phyloP scores from a whole-genome alignment of 495 filamentous ascomycete species.

The Tuber aestivum region DNA sequence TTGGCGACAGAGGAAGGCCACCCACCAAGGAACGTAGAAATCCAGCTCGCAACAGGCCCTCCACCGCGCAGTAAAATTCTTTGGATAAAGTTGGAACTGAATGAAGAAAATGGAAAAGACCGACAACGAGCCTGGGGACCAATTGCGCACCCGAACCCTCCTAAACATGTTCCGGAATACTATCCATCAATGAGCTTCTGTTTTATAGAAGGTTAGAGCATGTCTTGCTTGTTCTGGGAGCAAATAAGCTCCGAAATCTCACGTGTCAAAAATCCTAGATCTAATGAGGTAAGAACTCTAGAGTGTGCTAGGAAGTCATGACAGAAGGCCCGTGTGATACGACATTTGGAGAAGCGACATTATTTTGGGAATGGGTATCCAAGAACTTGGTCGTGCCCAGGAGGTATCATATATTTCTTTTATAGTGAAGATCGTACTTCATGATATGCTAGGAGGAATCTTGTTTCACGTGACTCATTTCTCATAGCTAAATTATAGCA shows the following conservation, averaged over 20 bases:
- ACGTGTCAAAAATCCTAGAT: not conserved
- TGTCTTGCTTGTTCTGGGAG: not conserved
- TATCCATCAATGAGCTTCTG: not conserved
- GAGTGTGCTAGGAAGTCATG: not conserved
- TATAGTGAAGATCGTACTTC: not conserved
- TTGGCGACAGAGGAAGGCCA: no score
- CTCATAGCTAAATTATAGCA: not conserved
- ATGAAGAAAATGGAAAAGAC: not conserved
- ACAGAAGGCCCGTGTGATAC: not conserved
- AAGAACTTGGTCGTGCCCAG: not conserved
- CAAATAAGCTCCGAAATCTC: not conserved
- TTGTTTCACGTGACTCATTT: no score
- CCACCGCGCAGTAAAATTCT: not conserved
- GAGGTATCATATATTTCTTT: not conserved
- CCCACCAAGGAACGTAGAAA: no score
- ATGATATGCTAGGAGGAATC: not conserved
- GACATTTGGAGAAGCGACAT: no score
- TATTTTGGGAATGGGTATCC: not conserved
- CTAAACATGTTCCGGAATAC: not conserved
- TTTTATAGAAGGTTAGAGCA: not conserved
- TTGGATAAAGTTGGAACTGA: not conserved
- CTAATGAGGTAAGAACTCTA: not conserved
- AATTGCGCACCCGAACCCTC: not conserved
- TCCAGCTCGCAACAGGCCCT: no score
- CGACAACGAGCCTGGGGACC: not conserved